Evolutionary conservation across 1,284 basidiomycete species (phyloP), one percentile per base, ranked within the genome.

Genomic region (Tylopilus sp.): DNA sequence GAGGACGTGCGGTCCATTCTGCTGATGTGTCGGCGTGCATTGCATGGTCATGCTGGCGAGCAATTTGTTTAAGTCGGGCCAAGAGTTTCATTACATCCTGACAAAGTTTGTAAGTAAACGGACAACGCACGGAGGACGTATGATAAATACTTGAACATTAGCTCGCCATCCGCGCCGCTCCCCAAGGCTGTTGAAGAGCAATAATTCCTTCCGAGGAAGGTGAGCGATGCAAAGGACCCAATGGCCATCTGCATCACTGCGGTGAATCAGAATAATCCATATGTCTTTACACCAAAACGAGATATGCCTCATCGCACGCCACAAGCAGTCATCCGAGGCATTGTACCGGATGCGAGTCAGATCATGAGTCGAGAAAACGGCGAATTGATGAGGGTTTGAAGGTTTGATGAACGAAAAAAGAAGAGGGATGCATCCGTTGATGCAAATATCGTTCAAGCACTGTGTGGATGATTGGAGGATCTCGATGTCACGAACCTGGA

Each of bases 201-300:
- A 57, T 22, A 69, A 53, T 54, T 66, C 57, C 8, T 1, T 2
- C 4, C 13, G 6, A 15, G 61, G n/a, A 39, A 68, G 33, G 32
- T 62, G 4, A 49, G 39, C 58, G 19, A 68, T 6, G 9, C 68
- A 70, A 15, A 69, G 18, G 2, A 72, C 64, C 69, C 66, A 72
- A 32, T 72, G 68, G 3, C 53, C 36, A 6, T 41, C 57, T 8
- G 38, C 44, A 32, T 19, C 38, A 33, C 58, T 57, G 0, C 26
- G 10, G 24, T 70, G 62, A 12, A 70, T 67, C 4, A 65, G 69
- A 8, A 72, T 38, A 19, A 72, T 68, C 59, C 66, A 67, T 3
- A 53, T 2, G 1, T 67, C n/a, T n/a, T 67, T 67, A 1, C 49
- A 49, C 66, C 67, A 73, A 44, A 67, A 49, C 7, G 47, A 49